Conservation (phyloP, 208 protist genomes). For the Crithidia bombi region DNA sequence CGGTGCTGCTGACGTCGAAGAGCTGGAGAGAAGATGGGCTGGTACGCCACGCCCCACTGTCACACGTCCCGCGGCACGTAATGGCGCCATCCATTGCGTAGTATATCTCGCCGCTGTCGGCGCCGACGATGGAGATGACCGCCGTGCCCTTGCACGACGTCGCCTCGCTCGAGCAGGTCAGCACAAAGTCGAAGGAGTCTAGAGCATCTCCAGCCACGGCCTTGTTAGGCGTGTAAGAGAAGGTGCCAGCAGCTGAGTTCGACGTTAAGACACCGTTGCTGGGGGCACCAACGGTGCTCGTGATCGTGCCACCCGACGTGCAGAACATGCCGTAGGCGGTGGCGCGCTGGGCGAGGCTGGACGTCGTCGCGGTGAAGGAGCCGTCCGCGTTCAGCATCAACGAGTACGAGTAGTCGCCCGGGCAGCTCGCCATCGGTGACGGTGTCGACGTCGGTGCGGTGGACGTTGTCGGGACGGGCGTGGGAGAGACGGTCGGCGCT, state of each 20-base stretch:
- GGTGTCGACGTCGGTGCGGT: constrained; percentile 12
- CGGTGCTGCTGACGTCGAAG: constrained; percentile 50
- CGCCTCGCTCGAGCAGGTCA: constrained; percentile 45
- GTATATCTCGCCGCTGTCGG: constrained; percentile 43
- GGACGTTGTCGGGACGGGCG: constrained; percentile 8
- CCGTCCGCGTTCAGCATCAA: constrained; percentile 45
- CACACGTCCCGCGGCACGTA: constrained; percentile 81
- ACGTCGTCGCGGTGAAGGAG: constrained; percentile 26
- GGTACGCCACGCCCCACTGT: constrained; percentile 59
- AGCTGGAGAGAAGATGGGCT: constrained; percentile 26
- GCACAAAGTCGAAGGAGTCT: constrained; percentile 67
- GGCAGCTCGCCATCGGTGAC: constrained; percentile 25
- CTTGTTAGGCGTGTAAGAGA: constrained; percentile 32
- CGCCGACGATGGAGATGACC: constrained; percentile 33
- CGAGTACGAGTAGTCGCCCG: constrained; percentile 46
- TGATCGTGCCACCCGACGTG: constrained; percentile 30
- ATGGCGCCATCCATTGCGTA: constrained; percentile 60
- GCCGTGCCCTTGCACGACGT: constrained; percentile 41
- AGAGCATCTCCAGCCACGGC: constrained; percentile 21
- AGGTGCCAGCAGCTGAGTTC: constrained; percentile 34
- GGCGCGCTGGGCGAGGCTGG: constrained; percentile 33
- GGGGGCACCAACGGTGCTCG: constrained; percentile 14
- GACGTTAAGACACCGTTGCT: constrained; percentile 16
- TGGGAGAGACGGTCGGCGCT: constrained; percentile 1
- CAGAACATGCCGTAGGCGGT: constrained; percentile 22